Conservation (phyloP, 108 stramenopile genomes). For the Mediolabrus comicus region DNA sequence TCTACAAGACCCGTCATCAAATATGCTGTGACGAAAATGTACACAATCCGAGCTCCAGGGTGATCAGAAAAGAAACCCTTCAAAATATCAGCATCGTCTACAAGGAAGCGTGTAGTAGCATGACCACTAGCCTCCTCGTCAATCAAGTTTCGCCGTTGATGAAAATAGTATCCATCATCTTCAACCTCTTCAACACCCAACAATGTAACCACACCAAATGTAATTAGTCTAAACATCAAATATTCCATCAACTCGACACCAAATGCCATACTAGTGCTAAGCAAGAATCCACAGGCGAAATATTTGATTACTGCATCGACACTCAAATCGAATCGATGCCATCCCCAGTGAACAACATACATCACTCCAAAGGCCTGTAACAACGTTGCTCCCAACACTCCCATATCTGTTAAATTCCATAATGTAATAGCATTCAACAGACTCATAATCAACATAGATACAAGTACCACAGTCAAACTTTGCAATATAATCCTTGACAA, state of each 20-base stretch:
- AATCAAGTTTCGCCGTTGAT: neutral
- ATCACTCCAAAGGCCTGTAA: constrained; percentile 56
- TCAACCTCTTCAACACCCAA: constrained; percentile 54
- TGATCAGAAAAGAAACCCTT: constrained; percentile 45
- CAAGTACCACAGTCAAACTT: constrained; percentile 22
- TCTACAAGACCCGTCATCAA: constrained; percentile 72
- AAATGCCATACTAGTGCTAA: constrained; percentile 70
- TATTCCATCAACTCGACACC: constrained; percentile 60
- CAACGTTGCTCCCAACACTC: constrained; percentile 56
- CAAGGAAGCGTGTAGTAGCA: constrained; percentile 14
- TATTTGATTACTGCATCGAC: constrained; percentile 82
- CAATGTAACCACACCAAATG: constrained; percentile 34
- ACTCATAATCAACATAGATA: constrained; percentile 33
- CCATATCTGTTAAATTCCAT: constrained; percentile 36
- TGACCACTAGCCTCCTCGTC: neutral
- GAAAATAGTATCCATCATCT: constrained; percentile 46
- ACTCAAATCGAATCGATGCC: constrained; percentile 65
- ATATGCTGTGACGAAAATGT: constrained; percentile 58
- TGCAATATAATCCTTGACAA: constrained; percentile 34
- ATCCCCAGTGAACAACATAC: constrained; percentile 60
- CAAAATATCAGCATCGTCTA: constrained; percentile 25
- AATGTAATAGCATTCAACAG: constrained; percentile 15
- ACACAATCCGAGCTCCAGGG: constrained; percentile 61
- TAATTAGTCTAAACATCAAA: constrained; percentile 32
- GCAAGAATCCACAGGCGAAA: constrained; percentile 72